Base-by-base conservation (phyloP, 1,139 yeast species). In the Diutina scorzettiae region DNA sequence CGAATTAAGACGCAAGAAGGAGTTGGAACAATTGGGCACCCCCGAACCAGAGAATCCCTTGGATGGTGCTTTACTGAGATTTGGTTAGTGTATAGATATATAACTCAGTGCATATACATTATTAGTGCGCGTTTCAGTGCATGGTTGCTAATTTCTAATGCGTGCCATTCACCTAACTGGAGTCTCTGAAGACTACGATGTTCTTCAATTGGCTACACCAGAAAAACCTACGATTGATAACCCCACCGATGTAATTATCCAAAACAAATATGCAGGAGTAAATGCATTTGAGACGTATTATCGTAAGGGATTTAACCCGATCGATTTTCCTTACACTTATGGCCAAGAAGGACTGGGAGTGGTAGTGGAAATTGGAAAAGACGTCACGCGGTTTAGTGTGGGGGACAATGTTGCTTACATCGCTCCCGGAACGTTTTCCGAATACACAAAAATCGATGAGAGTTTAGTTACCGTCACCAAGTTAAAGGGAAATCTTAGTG, bases 311-410 rank as follows among this genome's bases (percentile, higher is more conserved):
- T 53, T 80, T 5, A 87, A 85, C 54, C 81, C 84, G 4, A 11
- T 17, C 5, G 55, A 67, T 2, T 58, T 65, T 40, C 96, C 96
- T 0, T 67, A 66, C 45, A 62, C 74, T 32, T 66, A 83, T 34
- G 96, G 96, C n/a, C 69, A 87, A 46, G 96, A 87, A 57, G 95
- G 27, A 24, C 9, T 87, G 3, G 96, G 96, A 29, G 71, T 60
- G n/a, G 75, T 87, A 41, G 93, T 71, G 29, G 74, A 79, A 16
- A 71, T 75, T 17, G 96, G 96, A 24, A 51, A 62, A 2, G 60
- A 68, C 1, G 94, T 83, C 18, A 59, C 64, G 19, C 59, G 67
- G 39, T 78, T 63, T 55, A 57, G 67, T 43, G 76, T 79, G 23
- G 95, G 95, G 30, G 95, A 87, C 54, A 69, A 73, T 41, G 81